These are phyloP conservation scores for Calocybe cyanea DNA, from an alignment of 768 basidiomycete species.

Conservation along the genomic window DNA sequence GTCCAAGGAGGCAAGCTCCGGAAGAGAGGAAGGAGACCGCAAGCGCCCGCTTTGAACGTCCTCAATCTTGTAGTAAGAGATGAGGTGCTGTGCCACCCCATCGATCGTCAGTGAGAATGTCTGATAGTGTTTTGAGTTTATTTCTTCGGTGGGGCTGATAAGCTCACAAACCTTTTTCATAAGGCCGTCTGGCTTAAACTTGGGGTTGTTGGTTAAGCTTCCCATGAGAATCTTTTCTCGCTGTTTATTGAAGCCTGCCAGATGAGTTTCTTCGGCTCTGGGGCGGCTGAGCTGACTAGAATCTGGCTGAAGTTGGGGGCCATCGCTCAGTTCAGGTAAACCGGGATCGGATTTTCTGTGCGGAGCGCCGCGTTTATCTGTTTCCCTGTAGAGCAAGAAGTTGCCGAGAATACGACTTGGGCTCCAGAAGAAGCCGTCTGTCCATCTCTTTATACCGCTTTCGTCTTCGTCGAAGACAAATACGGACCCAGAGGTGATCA, in stretches of 20 bases:
- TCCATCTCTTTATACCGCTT: conserved; percentile 97
- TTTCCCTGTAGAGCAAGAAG: conserved; percentile 93
- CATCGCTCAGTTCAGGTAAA: conserved; percentile 35
- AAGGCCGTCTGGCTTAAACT: conserved; percentile 89
- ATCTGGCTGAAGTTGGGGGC: conserved; percentile 18
- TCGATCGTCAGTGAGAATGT: conserved; percentile 87
- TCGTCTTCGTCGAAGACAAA: conserved; percentile 98
- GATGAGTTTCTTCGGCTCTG: conserved; percentile 42
- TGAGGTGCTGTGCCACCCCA: conserved; percentile 86
- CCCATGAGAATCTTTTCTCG: conserved; percentile 84
- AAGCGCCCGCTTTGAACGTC: conserved; percentile 89
- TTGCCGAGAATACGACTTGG: conserved; percentile 92
- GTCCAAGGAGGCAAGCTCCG: conserved; percentile 81
- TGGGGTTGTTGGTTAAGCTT: conserved; percentile 88
- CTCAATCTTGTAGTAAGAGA: conserved; percentile 91
- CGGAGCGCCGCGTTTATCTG: conserved; percentile 74
- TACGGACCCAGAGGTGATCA: conserved; percentile 91
- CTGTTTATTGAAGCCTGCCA: conserved; percentile 58
- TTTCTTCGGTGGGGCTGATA: too few relatives aligned
- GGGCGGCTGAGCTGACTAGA: conserved; percentile 59
- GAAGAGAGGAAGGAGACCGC: conserved; percentile 81
- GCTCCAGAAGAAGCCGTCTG: conserved; percentile 96
- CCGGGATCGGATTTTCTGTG: conserved; percentile 44
- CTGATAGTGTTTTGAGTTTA: conserved; percentile 35
- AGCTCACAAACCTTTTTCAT: conserved; percentile 86